These are phyloP conservation scores for Populus tomentosa DNA, from an alignment of 441 rosid genomes.

Conservation along the genomic window DNA sequence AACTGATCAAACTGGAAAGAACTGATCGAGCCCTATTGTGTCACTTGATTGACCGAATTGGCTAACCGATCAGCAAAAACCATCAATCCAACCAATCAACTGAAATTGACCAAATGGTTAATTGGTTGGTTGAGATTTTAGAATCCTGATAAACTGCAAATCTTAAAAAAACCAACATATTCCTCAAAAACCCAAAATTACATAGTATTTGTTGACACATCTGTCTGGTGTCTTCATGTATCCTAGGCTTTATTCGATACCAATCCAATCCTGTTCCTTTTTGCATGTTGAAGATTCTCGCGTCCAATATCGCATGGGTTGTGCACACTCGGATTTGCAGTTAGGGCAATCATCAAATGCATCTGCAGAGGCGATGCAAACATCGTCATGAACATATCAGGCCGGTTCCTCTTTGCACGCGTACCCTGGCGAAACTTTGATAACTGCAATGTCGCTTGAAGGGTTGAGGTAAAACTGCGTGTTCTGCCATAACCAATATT, in stretches of 20 bases:
- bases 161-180: no score
- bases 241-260: not conserved
- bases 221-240: not conserved
- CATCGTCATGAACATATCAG: conserved; percentile 56
- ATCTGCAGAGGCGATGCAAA: conserved; percentile 68
- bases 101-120: accelerated
- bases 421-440: conserved; percentile 76
- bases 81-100: no score
- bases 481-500: not conserved
- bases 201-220: not conserved
- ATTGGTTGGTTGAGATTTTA: accelerated
- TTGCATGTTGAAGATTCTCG: conserved; percentile 48
- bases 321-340: conserved; percentile 81
- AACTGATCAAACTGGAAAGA: no score
- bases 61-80: accelerated
- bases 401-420: conserved; percentile 65
- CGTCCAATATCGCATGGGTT: conserved; percentile 90
- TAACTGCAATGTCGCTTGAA: conserved; percentile 84
- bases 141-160: no score
- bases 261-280: not conserved
- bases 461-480: conserved; percentile 52
- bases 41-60: accelerated
- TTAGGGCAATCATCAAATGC: conserved; percentile 72
- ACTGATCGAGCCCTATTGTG: accelerated
- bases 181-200: not conserved